phyloP scores from a whole-genome alignment of 768 basidiomycete species.

The Boletus vinaceobasis region DNA sequence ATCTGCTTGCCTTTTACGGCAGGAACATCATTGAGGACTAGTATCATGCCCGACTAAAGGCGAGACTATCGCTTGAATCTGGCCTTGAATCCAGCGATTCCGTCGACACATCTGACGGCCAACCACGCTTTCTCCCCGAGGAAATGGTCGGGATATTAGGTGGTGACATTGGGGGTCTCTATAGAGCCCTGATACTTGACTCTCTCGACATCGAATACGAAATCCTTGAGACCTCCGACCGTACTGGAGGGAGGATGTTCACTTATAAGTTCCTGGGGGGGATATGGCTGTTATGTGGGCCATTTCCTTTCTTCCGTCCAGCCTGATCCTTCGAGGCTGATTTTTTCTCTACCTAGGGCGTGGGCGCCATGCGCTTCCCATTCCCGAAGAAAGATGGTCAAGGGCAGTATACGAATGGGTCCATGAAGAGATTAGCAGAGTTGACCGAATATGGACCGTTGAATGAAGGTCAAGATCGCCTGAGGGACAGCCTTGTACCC shows the following conservation, averaged over 20 bases:
- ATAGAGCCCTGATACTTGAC: slow-evolving; percentile 46
- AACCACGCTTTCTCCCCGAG: not conserved
- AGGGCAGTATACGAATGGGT: slow-evolving; percentile 15
- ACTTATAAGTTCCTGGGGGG: slow-evolving; percentile 39
- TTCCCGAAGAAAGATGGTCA: slow-evolving; percentile 12
- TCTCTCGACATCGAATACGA: slow-evolving; percentile 41
- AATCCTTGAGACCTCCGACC: slow-evolving; percentile 41
- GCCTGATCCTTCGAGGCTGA: not conserved
- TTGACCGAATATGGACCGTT: slow-evolving; percentile 28
- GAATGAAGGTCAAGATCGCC: slow-evolving; percentile 14
- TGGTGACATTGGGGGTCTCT: slow-evolving; percentile 34
- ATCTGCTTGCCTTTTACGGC: slow-evolving; percentile 8
- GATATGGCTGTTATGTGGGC: slow-evolving; percentile 36
- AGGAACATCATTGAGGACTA: slow-evolving; percentile 10
- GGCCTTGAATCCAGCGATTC: not conserved
- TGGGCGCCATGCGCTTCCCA: slow-evolving; percentile 40
- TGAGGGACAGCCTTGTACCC: slow-evolving; percentile 21
- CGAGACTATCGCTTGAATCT: not conserved
- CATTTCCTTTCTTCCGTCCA: too few species aligned
- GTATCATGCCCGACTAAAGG: slow-evolving; percentile 1
- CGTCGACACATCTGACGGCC: not conserved
- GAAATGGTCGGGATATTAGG: slow-evolving; percentile 20
- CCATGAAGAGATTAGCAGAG: slow-evolving; percentile 32
- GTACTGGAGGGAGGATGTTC: slow-evolving; percentile 42
- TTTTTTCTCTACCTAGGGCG: too few species aligned